These are phyloP conservation scores for Taphrina confusa DNA, from an alignment of 1,139 yeast species.

Conservation along the genomic window DNA sequence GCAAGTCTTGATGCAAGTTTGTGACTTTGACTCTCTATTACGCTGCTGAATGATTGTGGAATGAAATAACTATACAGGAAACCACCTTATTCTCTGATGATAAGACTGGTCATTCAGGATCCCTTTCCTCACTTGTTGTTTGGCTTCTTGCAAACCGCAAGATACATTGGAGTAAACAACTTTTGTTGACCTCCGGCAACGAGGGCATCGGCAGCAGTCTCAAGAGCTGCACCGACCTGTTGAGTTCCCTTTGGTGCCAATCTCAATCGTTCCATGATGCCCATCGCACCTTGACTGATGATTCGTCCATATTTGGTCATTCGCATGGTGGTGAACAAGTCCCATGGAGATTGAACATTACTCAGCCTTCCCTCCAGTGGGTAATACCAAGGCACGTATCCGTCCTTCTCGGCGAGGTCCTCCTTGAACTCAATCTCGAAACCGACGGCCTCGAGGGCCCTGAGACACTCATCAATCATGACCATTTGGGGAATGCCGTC, in stretches of 20 bases:
- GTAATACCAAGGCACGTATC: constrained; percentile 95
- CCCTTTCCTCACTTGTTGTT: constrained; percentile 6
- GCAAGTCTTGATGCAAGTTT: no score
- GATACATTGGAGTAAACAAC: constrained; percentile 56
- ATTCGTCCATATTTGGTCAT: constrained; percentile 84
- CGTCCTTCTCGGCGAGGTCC: constrained; percentile 82
- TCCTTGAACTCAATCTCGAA: constrained; percentile 72
- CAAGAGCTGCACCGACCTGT: constrained; percentile 88
- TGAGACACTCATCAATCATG: constrained; percentile 76
- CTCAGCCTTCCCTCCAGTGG: constrained; percentile 94
- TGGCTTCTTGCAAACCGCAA: constrained; percentile 48
- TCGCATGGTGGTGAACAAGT: constrained; percentile 82
- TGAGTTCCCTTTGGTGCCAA: constrained; percentile 91
- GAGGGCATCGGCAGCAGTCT: constrained; percentile 94
- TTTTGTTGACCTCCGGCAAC: constrained; percentile 90
- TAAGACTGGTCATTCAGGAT: no score
- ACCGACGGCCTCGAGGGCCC: constrained; percentile 85
- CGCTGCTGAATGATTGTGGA: not conserved
- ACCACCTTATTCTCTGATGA: no score
- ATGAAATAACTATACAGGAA: no score
- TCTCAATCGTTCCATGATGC: constrained; percentile 76
- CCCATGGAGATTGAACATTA: constrained; percentile 76
- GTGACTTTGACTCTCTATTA: no score
- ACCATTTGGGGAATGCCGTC: constrained; percentile 99
- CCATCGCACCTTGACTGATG: constrained; percentile 77